Base-by-base conservation (phyloP, 306 rosid species). In the Hippophae tibetana region DNA sequence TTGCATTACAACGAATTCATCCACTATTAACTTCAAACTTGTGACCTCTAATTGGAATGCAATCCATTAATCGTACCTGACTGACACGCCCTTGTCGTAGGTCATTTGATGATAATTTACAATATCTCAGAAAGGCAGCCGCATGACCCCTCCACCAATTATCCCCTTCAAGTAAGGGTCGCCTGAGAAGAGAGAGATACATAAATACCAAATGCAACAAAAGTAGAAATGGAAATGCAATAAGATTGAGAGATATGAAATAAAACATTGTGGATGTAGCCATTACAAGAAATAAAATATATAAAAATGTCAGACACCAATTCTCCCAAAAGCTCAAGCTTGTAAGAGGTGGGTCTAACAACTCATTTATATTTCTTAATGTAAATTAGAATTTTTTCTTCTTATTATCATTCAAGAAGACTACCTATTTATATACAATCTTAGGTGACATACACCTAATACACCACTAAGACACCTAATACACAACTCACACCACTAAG, bases 141-240 rank as follows among this genome's bases (percentile, higher is more conserved):
- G 97, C 95, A 80, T 90, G 95, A 55, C 97, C 97, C 67, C 97
- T 81, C 94, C 92, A 82, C 89, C 95, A 90, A 76, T 90, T 90
- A 84, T 90, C 97, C 58, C 97, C 97, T 47, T 75, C 81, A 78
- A 90, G 74, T 68, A 62, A 64, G 11, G 97, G 97, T 63, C 79
- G 81, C 66, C 97, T 90, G 68, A 41, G 48, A 73, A 71, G 50
- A 61, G 58, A 47, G 47, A 65, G 60, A 56, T 69, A 41, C 56
- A 56, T 59, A 49, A 12, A 47, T 44, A 70, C 43, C 13, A 65
- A 58, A 52, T 57, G 47, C 9, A 12, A 8, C 14, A 46, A 68
- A 46, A 6, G 18, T 52, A 47, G 47, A 58, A 66, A 18, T 18
- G 23, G 38, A 48, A 62, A 57, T 38, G 44, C 8, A 45, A 43